Conservation (phyloP, 2,329 filamentous ascomycete species). For the Ustulina deusta region DNA sequence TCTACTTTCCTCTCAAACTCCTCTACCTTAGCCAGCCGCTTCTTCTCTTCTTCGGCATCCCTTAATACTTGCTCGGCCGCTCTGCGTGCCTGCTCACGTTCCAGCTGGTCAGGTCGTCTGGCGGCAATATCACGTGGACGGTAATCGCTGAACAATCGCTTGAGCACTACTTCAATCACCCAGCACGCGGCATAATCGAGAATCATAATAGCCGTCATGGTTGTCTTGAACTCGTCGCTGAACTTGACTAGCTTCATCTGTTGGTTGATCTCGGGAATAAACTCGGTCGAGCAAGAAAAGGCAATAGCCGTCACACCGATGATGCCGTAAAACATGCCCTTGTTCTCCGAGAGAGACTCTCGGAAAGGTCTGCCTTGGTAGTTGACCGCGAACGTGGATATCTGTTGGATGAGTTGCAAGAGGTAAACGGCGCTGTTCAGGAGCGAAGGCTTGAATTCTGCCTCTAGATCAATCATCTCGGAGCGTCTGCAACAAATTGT, state of each 20-base stretch:
- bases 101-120: constrained; percentile 86
- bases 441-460: constrained; percentile 91
- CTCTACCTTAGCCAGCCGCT: constrained; percentile 65
- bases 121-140: constrained; percentile 92
- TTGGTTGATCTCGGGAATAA: constrained; percentile 94
- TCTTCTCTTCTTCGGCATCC: constrained; percentile 64
- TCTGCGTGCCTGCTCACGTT: constrained; percentile 78
- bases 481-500: constrained; percentile 56
- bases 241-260: constrained; percentile 94
- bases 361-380: constrained; percentile 99
- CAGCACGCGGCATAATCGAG: constrained; percentile 90
- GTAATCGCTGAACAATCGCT: constrained; percentile 89
- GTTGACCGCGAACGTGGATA: constrained; percentile 99
- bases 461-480: constrained; percentile 84
- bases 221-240: constrained; percentile 86
- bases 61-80: constrained; percentile 65
- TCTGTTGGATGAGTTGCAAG: constrained; percentile 97
- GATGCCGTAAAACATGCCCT: constrained; percentile 98
- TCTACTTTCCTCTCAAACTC: constrained; percentile 70
- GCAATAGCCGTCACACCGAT: constrained; percentile 89
- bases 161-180: constrained; percentile 86
- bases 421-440: constrained; percentile 98
- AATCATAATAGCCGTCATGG: constrained; percentile 86
- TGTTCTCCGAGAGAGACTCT: constrained; percentile 94
- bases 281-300: constrained; percentile 94